Conservation (phyloP, 225 moss, liverwort and hornwort species). For the Pleurozium schreberi region DNA sequence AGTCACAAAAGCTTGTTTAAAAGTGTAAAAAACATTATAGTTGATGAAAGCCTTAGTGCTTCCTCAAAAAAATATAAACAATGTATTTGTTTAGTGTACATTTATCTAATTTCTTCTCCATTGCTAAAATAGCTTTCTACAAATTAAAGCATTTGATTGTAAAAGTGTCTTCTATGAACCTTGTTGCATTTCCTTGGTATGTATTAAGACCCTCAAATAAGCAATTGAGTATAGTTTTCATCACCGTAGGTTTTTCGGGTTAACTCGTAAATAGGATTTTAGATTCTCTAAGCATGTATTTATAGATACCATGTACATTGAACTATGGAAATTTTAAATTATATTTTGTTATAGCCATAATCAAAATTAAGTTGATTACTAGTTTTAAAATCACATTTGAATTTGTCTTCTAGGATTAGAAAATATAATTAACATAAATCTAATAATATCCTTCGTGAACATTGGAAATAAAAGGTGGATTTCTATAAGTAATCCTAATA, state of each 20-base stretch:
- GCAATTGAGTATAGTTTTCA: neutral
- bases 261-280: neutral
- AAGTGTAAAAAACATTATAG: neutral
- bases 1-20: neutral
- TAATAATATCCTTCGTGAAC: neutral
- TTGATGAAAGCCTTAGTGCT: no score
- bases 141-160: neutral
- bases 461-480: neutral
- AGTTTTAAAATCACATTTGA: neutral
- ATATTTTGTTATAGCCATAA: neutral
- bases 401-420: neutral
- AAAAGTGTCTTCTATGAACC: fast-evolving
- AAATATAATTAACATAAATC: fast-evolving
- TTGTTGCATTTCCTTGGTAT: fast-evolving
- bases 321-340: neutral
- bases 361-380: neutral
- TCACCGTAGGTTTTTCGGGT: neutral
- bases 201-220: neutral
- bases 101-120: neutral
- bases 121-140: neutral
- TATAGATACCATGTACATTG: neutral
- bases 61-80: no score
- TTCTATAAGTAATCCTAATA: fast-evolving
- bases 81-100: neutral
- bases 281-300: neutral